Percentiles rank a stretch among this genome's conserved stretches.
phyloP scores from a whole-genome alignment of 257 asterid species.

The Rhazya stricta region DNA sequence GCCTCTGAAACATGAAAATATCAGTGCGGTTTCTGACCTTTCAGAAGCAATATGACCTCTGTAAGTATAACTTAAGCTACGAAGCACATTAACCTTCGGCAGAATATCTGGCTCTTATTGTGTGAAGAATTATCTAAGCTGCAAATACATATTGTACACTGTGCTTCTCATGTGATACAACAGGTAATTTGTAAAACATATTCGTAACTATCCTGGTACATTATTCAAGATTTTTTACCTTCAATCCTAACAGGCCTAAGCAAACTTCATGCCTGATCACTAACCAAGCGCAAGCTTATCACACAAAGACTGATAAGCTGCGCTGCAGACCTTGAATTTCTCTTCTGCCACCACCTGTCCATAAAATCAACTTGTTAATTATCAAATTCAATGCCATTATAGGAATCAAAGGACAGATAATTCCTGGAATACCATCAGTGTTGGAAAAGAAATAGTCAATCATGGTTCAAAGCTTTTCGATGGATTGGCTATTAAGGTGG shows the following conservation, averaged over 20 bases:
- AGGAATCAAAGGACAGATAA: not conserved
- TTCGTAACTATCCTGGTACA: conserved; percentile 4
- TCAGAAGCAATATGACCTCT: not conserved
- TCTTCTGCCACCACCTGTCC: conserved; percentile 76
- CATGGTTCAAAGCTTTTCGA: not conserved
- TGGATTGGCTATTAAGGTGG: not conserved
- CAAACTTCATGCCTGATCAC: conserved; percentile 2
- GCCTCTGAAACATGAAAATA: not conserved
- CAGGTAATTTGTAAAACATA: not conserved
- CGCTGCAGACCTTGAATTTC: conserved; percentile 90
- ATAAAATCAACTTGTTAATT: conserved; percentile 10
- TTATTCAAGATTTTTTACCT: not conserved
- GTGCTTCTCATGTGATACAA: conserved; percentile 1
- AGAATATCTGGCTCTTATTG: not conserved
- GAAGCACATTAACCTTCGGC: not conserved
- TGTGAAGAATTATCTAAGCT: not conserved
- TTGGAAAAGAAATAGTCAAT: not conserved
- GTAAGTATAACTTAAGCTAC: not conserved
- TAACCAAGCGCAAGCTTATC: conserved; percentile 45
- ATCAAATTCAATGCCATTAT: not conserved
- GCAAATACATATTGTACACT: not conserved
- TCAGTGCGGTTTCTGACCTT: not conserved
- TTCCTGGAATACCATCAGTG: not conserved
- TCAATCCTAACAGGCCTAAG: not conserved
- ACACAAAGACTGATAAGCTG: conserved; percentile 82